Conservation (phyloP, 2,329 filamentous ascomycete genomes). For the Ploettnerulaceae sp. region DNA sequence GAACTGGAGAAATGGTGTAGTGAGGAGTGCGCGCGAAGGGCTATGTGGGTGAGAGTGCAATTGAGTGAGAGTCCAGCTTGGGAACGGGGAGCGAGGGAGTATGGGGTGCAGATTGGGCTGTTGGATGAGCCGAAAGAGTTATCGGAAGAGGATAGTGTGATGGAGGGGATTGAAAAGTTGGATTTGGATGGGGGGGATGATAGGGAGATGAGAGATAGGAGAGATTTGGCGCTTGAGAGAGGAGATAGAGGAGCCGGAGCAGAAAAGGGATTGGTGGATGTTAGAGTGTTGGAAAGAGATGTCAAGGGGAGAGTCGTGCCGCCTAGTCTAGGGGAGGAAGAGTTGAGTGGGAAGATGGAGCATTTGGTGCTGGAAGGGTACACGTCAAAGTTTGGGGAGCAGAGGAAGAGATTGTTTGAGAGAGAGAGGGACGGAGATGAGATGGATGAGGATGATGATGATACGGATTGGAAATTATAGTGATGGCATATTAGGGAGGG, state of each 20-base stretch:
- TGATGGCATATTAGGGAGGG: too few species aligned
- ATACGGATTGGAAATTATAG: conserved; percentile 30
- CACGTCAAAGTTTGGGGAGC: conserved; percentile 26
- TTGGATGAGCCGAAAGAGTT: conserved; percentile 63
- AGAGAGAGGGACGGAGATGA: conserved; percentile 15
- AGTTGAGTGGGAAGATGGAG: conserved; percentile 30
- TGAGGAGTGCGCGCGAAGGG: conserved; percentile 69
- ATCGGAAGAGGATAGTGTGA: conserved; percentile 34
- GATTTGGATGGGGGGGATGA: conserved; percentile 39
- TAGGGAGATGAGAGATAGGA: conserved; percentile 48
- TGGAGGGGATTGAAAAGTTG: conserved; percentile 34
- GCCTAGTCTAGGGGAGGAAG: conserved; percentile 37
- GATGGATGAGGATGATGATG: conserved; percentile 18
- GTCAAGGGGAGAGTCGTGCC: conserved; percentile 38
- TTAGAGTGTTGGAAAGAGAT: conserved; percentile 50
- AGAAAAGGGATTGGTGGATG: conserved; percentile 37
- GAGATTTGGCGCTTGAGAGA: conserved; percentile 40
- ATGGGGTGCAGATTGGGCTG: conserved; percentile 48
- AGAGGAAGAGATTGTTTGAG: conserved; percentile 17
- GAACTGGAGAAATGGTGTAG: conserved; percentile 87
- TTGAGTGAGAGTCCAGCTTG: conserved; percentile 80
- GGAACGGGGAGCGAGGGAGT: conserved; percentile 53
- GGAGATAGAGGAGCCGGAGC: conserved; percentile 37
- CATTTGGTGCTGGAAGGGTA: conserved; percentile 33
- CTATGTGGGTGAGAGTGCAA: conserved; percentile 84